These are phyloP conservation scores for Fomitopsis betulina DNA, from an alignment of 1,284 basidiomycete species.

Conservation along the genomic window DNA sequence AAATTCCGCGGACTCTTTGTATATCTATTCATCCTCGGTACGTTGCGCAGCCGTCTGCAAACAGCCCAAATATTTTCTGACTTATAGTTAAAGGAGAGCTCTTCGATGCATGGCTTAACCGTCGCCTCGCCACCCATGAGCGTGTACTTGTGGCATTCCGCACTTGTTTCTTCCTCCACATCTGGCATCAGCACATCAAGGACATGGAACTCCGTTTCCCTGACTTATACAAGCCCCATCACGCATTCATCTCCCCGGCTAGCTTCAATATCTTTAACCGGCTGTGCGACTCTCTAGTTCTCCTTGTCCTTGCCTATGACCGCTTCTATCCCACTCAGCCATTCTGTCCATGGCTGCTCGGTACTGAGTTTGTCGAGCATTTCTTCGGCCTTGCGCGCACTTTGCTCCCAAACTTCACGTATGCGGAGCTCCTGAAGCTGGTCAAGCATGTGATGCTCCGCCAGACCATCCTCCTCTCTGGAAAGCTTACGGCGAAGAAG, in stretches of 20 bases:
- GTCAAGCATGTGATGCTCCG: constrained; percentile 19
- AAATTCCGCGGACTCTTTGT: constrained; percentile 21
- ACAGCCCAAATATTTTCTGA: too few species aligned
- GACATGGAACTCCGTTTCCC: constrained; percentile 4
- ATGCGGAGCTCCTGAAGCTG: constrained; percentile 22
- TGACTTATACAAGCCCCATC: background rate
- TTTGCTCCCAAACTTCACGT: constrained; percentile 24
- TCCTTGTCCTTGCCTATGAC: constrained; percentile 13
- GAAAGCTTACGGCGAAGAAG: background rate
- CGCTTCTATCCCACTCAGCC: constrained; percentile 16
- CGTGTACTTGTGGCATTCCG: constrained; percentile 17
- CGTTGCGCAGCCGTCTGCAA: background rate
- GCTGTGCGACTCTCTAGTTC: constrained; percentile 20
- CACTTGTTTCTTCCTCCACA: constrained; percentile 22
- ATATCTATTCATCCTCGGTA: constrained; percentile 22
- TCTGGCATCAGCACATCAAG: constrained; percentile 17
- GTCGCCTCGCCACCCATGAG: constrained; percentile 9
- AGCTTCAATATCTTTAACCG: constrained; percentile 25
- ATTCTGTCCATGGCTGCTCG: constrained; percentile 22
- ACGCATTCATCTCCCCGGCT: constrained; percentile 22
- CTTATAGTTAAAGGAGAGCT: background rate
- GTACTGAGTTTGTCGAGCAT: constrained; percentile 26
- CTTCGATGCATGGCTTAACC: constrained; percentile 7
- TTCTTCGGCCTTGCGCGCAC: constrained; percentile 25
- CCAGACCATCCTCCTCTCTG: constrained; percentile 20